Evolutionary conservation across 2,329 filamentous ascomycete genomes (phyloP), one percentile per base, ranked within the genome.

Genomic region (Epichloe festucae): DNA sequence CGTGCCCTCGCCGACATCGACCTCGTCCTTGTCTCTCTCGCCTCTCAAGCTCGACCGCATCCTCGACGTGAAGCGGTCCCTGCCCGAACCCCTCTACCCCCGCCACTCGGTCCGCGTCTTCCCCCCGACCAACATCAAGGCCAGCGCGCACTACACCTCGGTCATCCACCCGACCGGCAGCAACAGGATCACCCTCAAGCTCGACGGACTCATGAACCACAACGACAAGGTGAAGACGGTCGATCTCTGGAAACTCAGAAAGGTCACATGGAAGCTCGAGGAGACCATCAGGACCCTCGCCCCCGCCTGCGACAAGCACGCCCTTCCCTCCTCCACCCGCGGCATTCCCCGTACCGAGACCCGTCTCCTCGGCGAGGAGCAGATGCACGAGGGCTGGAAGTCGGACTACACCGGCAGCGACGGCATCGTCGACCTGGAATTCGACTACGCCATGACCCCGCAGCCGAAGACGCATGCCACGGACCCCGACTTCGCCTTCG

Each of bases 71-170:
- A 84, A 84, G 70, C 87, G 91, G 55, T 86, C 89, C 36, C 79
- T 97, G 27, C 76, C 71, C 7, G 70, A 85, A 50, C 81, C 87
- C 3, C 86, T 89, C 47, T 76, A 79, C 50, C 89, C 94, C 55
- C 91, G 94, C 69, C 84, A 90, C 69, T 94, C 87, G 15, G 83
- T 95, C 56, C 88, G 91, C 62, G 87, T 97, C 63, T 98, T 98
- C 70, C 93, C 46, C 46, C 91, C 93, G 0, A 98, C 93, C 58
- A 93, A 95, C 70, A 84, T 98, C 62, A 90, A 88, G 58, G 87
- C 89, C 53, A 84, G 83, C 62, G 85, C 93, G 56, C 83, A 88
- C 61, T 84, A 95, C 56, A 85, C 85, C 46, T 81, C 87, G 39
- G 81, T 95, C 57, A 83, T 96, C 56, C 85, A 95, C 70, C 89